Conservation (phyloP, 106 monocot genomes). For the Allium cepa region DNA sequence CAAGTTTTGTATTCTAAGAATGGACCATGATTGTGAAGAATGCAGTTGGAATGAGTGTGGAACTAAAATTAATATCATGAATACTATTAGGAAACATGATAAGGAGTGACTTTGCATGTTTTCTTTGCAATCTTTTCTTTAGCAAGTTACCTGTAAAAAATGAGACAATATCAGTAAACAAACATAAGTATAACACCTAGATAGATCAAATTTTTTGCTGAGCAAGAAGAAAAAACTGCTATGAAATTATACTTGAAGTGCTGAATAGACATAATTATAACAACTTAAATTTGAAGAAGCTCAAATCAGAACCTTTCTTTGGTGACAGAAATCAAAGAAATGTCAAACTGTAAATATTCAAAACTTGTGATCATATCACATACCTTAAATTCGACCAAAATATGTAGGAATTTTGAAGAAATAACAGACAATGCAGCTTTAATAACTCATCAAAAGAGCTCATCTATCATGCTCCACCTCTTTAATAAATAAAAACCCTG, state of each 20-base stretch:
- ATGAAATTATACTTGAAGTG: too few species aligned
- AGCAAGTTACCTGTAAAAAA: conserved; percentile 2
- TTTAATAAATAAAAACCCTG: background rate
- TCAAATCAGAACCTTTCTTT: background rate
- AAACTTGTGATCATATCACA: too few species aligned
- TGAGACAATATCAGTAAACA: background rate
- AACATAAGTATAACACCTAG: too few species aligned
- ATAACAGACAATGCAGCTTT: conserved; percentile 1
- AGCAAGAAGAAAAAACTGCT: too few species aligned
- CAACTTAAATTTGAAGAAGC: too few species aligned
- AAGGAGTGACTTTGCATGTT: background rate
- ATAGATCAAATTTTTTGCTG: too few species aligned
- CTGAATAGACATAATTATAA: too few species aligned
- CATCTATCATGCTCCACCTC: background rate
- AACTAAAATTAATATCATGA: conserved; percentile 11
- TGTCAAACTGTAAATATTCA: too few species aligned
- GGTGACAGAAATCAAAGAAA: background rate
- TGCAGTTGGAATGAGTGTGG: conserved; percentile 48
- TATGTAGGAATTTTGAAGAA: too few species aligned
- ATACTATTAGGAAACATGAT: conserved; percentile 7
- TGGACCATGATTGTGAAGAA: conserved; percentile 86
- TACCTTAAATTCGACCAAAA: too few species aligned
- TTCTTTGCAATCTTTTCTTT: background rate
- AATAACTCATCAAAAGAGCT: background rate
- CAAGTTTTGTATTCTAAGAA: conserved; percentile 60